A percentile compares a stretch with the other conserved stretches of the same genome.
phyloP scores from a whole-genome alignment of 2,329 filamentous ascomycete species.

The Penicillium sp. region DNA sequence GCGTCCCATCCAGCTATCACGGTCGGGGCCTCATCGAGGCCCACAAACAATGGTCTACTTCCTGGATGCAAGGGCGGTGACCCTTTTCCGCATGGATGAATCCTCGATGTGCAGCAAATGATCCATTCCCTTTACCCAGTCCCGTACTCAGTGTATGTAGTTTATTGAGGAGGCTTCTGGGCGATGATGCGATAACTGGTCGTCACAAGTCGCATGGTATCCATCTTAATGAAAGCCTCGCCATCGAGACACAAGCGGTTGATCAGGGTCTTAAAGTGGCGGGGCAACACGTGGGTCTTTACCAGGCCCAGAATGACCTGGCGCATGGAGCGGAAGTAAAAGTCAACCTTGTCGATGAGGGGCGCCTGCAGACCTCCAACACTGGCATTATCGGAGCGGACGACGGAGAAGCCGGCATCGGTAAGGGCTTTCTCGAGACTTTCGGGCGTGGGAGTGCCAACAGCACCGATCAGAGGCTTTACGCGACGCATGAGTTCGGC shows the following conservation, averaged over 20 bases:
- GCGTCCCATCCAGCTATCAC: too few relatives aligned
- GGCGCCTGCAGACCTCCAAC: conserved; percentile 46
- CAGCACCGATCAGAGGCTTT: conserved; percentile 49
- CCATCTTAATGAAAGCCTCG: conserved; percentile 50
- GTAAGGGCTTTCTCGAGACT: conserved; percentile 41
- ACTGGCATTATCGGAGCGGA: conserved; percentile 46
- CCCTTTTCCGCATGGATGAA: too few relatives aligned
- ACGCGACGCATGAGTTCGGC: conserved; percentile 47
- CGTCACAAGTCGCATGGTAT: conserved; percentile 45
- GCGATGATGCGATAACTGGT: conserved; percentile 49
- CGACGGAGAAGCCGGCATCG: conserved; percentile 43
- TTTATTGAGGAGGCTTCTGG: too few relatives aligned
- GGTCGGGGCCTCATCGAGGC: too few relatives aligned
- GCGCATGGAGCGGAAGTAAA: conserved; percentile 47
- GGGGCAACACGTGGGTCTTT: conserved; percentile 41
- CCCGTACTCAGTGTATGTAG: too few relatives aligned
- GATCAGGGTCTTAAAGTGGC: conserved; percentile 47
- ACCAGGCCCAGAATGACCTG: conserved; percentile 44
- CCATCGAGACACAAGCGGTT: conserved; percentile 48
- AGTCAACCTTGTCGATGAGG: conserved; percentile 47
- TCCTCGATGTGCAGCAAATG: too few relatives aligned
- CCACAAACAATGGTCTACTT: too few relatives aligned
- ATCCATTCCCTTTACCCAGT: too few relatives aligned
- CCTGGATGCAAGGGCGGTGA: too few relatives aligned
- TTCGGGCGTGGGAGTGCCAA: conserved; percentile 46